These are phyloP conservation scores for Sporothrix phasma DNA, from an alignment of 2,329 filamentous ascomycete species.

Conservation along the genomic window DNA sequence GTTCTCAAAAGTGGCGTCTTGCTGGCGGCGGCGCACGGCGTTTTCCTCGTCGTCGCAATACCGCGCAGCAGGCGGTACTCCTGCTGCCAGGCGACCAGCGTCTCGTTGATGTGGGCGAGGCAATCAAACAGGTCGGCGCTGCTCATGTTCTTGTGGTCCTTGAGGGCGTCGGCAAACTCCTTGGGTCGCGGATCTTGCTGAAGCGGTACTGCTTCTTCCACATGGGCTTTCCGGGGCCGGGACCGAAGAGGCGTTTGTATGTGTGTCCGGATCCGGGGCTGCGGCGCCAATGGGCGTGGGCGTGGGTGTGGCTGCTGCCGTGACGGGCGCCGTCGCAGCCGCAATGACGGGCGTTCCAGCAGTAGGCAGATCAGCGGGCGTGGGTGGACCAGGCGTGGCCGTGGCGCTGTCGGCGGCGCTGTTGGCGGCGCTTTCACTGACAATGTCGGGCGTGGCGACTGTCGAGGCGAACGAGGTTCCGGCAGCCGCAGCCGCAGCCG, in stretches of 20 bases:
- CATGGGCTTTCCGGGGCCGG: conserved; percentile 18
- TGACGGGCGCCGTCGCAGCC: not conserved
- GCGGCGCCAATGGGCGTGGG: not conserved
- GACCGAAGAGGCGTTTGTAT: not conserved
- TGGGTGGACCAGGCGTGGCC: not conserved
- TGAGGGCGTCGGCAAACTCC: conserved; percentile 38
- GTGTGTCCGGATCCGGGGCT: too few relatives aligned
- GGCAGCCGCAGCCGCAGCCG: not conserved
- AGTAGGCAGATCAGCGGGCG: not conserved
- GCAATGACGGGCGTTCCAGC: not conserved
- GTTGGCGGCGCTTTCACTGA: conserved; percentile 12
- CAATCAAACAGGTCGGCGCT: conserved; percentile 36
- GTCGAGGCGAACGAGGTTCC: not conserved
- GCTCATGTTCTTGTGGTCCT: conserved; percentile 41
- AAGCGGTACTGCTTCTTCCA: conserved; percentile 35
- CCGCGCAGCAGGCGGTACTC: conserved; percentile 44
- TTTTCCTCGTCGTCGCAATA: conserved; percentile 48
- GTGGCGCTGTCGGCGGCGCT: conserved; percentile 4
- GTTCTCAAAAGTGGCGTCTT: conserved; percentile 28
- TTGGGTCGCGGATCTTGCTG: conserved; percentile 42
- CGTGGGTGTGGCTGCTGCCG: not conserved
- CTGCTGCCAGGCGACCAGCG: conserved; percentile 41
- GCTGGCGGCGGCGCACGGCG: conserved; percentile 39
- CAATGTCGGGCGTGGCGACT: not conserved
- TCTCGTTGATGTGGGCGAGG: conserved; percentile 35